These are phyloP conservation scores for Neophaeococcomyces aloes DNA, from an alignment of 2,329 filamentous ascomycete genomes.

Conservation along the genomic window DNA sequence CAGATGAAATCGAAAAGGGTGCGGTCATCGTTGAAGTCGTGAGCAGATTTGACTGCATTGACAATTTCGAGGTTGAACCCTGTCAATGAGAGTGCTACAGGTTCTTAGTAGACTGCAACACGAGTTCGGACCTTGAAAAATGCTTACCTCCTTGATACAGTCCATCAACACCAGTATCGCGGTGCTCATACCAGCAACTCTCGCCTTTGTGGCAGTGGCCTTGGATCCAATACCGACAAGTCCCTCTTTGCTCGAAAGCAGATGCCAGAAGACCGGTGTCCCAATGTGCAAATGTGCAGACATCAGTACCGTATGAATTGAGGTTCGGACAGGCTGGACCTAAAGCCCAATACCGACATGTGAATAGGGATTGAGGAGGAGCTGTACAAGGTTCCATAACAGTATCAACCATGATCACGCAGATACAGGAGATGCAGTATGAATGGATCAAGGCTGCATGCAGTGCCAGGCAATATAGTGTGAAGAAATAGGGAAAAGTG, in stretches of 20 bases:
- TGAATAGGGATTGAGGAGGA: constrained; percentile 3
- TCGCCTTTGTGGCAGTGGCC: constrained; percentile 11
- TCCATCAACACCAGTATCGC: constrained; percentile 17
- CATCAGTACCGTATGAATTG: constrained; percentile 6
- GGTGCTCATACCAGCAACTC: constrained; percentile 20
- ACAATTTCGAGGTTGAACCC: constrained; percentile 17
- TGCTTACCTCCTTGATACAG: constrained; percentile 18
- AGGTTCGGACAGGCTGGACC: constrained; percentile 17
- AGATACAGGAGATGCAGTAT: too few relatives aligned
- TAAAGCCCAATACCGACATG: constrained; percentile 21
- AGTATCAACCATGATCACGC: background rate
- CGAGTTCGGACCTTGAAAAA: background rate
- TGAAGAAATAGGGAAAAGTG: too few relatives aligned
- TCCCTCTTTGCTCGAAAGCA: constrained; percentile 17
- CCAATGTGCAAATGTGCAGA: constrained; percentile 17
- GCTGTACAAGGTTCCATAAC: background rate
- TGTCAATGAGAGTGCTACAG: constrained; percentile 12
- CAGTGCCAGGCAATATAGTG: too few relatives aligned
- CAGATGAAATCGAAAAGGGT: constrained; percentile 20
- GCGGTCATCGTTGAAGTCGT: constrained; percentile 16
- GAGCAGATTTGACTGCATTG: constrained; percentile 16
- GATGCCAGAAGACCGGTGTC: constrained; percentile 16
- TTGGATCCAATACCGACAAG: constrained; percentile 15
- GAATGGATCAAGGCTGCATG: too few relatives aligned
- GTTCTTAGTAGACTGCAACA: constrained; percentile 4